Conservation (phyloP, 2,329 filamentous ascomycete genomes). For the Exophiala sp. region DNA sequence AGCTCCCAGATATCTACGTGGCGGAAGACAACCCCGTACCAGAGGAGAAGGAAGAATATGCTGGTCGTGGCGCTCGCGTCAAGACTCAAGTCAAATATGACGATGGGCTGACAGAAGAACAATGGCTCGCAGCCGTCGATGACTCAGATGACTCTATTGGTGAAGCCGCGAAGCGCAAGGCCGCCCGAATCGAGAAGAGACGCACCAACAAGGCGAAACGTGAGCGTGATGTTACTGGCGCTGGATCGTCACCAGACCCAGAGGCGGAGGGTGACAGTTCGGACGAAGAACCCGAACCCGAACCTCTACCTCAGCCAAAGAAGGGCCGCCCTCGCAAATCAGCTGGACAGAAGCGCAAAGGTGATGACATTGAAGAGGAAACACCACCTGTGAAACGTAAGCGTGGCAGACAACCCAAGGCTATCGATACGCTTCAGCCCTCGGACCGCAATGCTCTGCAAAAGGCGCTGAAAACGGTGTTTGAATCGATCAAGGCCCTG, state of each 20-base stretch:
- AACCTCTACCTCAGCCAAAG: slow-evolving; percentile 41
- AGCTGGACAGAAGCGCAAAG: slow-evolving; percentile 80
- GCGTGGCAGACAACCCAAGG: slow-evolving; percentile 64
- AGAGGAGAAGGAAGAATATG: slow-evolving; percentile 67
- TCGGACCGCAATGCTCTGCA: slow-evolving; percentile 76
- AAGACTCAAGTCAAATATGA: slow-evolving; percentile 93
- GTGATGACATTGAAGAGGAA: slow-evolving; percentile 68
- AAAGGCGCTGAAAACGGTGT: slow-evolving; percentile 70
- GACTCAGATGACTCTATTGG: slow-evolving; percentile 94
- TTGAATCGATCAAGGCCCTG: slow-evolving; percentile 75
- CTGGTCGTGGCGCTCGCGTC: slow-evolving; percentile 89
- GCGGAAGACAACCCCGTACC: slow-evolving; percentile 78
- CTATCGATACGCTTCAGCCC: slow-evolving; percentile 58
- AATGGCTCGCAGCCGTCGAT: slow-evolving; percentile 97
- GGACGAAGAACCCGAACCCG: slow-evolving; percentile 50
- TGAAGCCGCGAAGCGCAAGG: slow-evolving; percentile 85
- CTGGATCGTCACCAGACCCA: slow-evolving; percentile 71
- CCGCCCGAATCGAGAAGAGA: slow-evolving; percentile 77
- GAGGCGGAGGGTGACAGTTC: slow-evolving; percentile 69
- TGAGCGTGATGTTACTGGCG: slow-evolving; percentile 38
- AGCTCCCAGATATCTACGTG: slow-evolving; percentile 92
- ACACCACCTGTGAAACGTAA: slow-evolving; percentile 75
- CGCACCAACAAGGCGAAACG: slow-evolving; percentile 71
- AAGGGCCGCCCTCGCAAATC: slow-evolving; percentile 74
- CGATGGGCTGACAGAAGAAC: slow-evolving; percentile 95